A percentile compares a stretch with the other conserved stretches of the same genome.
Conservation (phyloP, 2,329 filamentous ascomycete genomes). For the Diaporthe nobilis region DNA sequence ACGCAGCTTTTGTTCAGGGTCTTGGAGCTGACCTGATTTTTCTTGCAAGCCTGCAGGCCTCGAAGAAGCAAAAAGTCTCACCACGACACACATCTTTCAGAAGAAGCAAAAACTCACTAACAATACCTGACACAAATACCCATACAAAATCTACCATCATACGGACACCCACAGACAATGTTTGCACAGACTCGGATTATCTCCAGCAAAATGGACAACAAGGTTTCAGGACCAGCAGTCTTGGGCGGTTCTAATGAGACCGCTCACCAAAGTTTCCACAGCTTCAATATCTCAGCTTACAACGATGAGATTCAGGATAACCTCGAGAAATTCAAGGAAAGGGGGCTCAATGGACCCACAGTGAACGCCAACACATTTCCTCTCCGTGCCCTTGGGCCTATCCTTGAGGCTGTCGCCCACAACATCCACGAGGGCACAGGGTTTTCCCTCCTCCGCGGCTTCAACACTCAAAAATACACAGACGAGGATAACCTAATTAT, state of each 20-base stretch:
- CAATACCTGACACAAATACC: not conserved
- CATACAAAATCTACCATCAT: not conserved
- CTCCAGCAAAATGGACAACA: not conserved
- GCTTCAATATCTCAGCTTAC: too few relatives aligned
- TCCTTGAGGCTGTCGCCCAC: conserved; percentile 53
- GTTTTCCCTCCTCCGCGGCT: conserved; percentile 68
- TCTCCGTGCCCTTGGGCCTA: conserved; percentile 53
- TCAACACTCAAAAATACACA: conserved; percentile 62
- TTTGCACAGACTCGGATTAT: not conserved
- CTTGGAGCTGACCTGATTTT: not conserved
- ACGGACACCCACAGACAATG: not conserved
- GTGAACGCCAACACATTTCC: conserved; percentile 56
- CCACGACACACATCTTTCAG: not conserved
- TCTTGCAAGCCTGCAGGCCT: not conserved
- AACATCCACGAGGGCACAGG: conserved; percentile 61
- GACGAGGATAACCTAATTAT: conserved; percentile 68
- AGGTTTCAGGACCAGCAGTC: not conserved
- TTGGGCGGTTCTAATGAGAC: not conserved
- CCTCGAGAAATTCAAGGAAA: conserved; percentile 49
- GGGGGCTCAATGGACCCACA: conserved; percentile 46
- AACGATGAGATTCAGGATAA: conserved; percentile 44
- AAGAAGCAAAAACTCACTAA: not conserved
- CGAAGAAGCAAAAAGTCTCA: not conserved
- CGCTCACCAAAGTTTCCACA: too few relatives aligned
- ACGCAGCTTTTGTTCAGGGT: not conserved